Evolutionary conservation across 2,329 filamentous ascomycete genomes (phyloP).

Genomic region (Dendryphion nanum): DNA sequence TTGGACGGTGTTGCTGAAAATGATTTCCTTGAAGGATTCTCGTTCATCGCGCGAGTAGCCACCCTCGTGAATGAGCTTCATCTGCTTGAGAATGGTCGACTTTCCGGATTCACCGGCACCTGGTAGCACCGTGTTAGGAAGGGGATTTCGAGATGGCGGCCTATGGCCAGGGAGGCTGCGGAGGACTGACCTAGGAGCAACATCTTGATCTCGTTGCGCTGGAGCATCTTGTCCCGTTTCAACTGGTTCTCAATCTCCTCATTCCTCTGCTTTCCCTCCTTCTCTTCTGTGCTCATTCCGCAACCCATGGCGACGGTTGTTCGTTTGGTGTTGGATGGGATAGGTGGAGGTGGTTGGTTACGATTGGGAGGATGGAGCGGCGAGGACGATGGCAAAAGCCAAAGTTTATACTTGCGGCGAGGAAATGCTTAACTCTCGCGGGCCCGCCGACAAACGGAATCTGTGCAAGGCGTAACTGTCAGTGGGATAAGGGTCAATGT

Average conservation of each 20-base stretch:
- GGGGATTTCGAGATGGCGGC: too few species aligned
- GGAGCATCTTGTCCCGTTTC: slow-evolving; percentile 97
- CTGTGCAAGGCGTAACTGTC: too few species aligned
- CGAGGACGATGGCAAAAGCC: background rate
- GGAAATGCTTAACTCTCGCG: too few species aligned
- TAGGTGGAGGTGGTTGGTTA: background rate
- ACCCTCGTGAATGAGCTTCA: slow-evolving; percentile 99
- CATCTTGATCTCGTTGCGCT: slow-evolving; percentile 99
- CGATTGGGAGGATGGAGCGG: background rate
- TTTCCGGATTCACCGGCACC: slow-evolving; percentile 98
- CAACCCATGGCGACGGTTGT: slow-evolving; percentile 83
- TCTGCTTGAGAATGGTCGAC: slow-evolving; percentile 92
- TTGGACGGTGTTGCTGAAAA: slow-evolving; percentile 70
- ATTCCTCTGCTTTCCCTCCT: slow-evolving; percentile 99
- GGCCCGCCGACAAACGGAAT: too few species aligned
- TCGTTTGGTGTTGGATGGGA: background rate
- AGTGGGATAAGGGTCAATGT: too few species aligned
- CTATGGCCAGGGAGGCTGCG: too few species aligned
- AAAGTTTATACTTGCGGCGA: too few species aligned
- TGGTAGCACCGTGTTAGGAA: slow-evolving; percentile 45
- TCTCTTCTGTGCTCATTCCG: slow-evolving; percentile 99
- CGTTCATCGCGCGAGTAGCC: slow-evolving; percentile 91
- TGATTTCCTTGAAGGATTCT: slow-evolving; percentile 70
- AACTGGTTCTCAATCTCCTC: slow-evolving; percentile 99
- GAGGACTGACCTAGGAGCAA: slow-evolving; percentile 79